These are phyloP conservation scores for Coniochaeta sp. DNA, from an alignment of 2,329 filamentous ascomycete species.

Conservation along the genomic window DNA sequence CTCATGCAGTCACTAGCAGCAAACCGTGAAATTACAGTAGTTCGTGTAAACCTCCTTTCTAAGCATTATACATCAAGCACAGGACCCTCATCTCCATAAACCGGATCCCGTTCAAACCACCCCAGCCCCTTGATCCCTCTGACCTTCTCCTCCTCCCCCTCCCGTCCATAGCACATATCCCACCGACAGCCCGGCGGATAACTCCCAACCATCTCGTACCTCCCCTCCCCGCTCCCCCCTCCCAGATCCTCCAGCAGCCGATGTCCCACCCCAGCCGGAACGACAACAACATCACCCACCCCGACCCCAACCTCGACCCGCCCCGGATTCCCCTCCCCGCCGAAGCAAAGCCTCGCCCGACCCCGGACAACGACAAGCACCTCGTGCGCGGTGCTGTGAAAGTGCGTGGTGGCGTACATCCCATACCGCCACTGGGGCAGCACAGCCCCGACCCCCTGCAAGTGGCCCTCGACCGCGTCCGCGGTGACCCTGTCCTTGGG, in stretches of 20 bases:
- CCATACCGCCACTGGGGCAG: neutral
- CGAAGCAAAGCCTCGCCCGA: neutral
- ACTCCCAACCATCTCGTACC: conserved; percentile 42
- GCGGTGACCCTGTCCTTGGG: neutral
- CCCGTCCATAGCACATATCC: neutral
- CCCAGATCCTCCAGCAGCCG: neutral
- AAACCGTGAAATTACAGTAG: no score
- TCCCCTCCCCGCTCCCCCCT: conserved; percentile 1
- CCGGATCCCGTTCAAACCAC: neutral
- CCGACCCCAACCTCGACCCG: neutral
- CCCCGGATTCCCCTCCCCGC: neutral
- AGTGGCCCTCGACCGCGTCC: neutral
- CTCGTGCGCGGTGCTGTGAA: neutral
- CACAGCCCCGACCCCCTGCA: neutral
- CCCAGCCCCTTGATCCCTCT: neutral
- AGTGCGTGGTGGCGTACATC: neutral
- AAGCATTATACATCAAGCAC: neutral
- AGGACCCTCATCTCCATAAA: neutral
- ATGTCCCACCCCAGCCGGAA: neutral
- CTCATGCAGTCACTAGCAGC: neutral
- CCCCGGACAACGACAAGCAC: neutral
- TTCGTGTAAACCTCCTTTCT: no score
- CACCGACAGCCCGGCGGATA: neutral
- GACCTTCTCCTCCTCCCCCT: neutral
- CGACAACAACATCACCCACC: neutral